Conservation (phyloP, 345 rosid species). For the Orychophragmus violaceus region DNA sequence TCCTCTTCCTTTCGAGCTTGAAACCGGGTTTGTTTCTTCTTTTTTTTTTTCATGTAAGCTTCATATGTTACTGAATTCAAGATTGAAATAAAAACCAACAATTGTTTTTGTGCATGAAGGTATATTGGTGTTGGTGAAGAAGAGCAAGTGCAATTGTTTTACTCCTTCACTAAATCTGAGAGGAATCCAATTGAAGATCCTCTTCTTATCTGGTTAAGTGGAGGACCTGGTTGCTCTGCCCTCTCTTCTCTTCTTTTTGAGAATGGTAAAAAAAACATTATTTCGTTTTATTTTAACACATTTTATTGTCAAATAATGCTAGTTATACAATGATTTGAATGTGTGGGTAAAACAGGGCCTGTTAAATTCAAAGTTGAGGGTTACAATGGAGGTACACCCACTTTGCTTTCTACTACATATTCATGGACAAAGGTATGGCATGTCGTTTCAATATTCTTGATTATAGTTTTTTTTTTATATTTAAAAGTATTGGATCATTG, state of each 20-base stretch:
- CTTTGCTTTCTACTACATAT: not conserved
- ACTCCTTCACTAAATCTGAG: conserved; percentile 1
- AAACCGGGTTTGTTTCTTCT: not conserved
- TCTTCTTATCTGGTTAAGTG: conserved; percentile 13
- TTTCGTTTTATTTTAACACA: not conserved
- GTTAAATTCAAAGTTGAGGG: conserved; percentile 36
- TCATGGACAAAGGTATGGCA: not conserved
- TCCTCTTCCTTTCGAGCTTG: conserved; percentile 9
- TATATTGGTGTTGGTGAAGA: conserved; percentile 3
- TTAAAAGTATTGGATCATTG: conserved; percentile 4
- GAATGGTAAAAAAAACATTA: not conserved
- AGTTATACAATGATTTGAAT: too few relatives aligned
- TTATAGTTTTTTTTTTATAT: not conserved
- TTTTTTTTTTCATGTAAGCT: not conserved
- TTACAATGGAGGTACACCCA: conserved; percentile 54
- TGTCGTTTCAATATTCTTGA: not conserved
- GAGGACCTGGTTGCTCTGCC: conserved; percentile 14
- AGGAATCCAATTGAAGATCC: not conserved
- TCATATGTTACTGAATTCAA: not conserved
- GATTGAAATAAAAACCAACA: not conserved
- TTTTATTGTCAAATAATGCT: too few relatives aligned
- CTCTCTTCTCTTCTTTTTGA: not conserved
- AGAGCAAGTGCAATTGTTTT: not conserved
- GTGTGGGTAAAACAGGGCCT: too few relatives aligned
- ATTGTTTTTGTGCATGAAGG: not conserved